A percentile compares a stretch with the other conserved stretches of the same genome.
phyloP scores from a whole-genome alignment of 2,329 filamentous ascomycete species.

The Colletotrichum abscissum region DNA sequence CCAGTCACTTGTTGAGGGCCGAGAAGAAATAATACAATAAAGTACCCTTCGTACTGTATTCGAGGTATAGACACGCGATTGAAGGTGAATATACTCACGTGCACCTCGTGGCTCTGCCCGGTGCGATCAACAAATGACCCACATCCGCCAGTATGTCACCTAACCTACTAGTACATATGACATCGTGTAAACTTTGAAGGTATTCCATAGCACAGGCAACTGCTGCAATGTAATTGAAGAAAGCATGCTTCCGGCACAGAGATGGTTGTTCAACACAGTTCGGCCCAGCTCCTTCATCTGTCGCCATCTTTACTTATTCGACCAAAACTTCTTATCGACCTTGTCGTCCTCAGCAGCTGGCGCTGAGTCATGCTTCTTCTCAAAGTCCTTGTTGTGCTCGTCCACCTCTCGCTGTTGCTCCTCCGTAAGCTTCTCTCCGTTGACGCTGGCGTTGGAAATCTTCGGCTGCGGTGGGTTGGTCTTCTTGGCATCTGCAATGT shows the following conservation, averaged over 20 bases:
- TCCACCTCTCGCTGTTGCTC: constrained; percentile 69
- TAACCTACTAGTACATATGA: too few species aligned
- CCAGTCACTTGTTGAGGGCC: too few species aligned
- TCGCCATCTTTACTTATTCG: constrained; percentile 6
- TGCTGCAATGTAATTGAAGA: background rate
- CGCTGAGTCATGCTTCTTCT: constrained; percentile 61
- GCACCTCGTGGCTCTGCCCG: too few species aligned
- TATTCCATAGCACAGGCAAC: background rate
- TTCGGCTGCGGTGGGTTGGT: constrained; percentile 59
- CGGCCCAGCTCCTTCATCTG: background rate
- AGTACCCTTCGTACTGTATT: too few species aligned
- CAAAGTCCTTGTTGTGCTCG: constrained; percentile 69
- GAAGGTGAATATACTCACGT: too few species aligned
- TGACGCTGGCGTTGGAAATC: constrained; percentile 60
- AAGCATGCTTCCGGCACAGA: background rate
- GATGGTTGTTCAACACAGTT: background rate
- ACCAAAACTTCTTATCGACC: constrained; percentile 68
- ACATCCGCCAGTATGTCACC: too few species aligned
- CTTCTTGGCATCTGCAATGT: constrained; percentile 15
- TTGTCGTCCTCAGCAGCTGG: constrained; percentile 56
- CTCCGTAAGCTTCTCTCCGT: constrained; percentile 51
- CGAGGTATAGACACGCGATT: too few species aligned
- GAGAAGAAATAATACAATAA: too few species aligned
- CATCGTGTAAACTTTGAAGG: too few species aligned
- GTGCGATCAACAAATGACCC: too few species aligned